phyloP scores from a whole-genome alignment of 768 basidiomycete species.

The Kwoniella europaea region DNA sequence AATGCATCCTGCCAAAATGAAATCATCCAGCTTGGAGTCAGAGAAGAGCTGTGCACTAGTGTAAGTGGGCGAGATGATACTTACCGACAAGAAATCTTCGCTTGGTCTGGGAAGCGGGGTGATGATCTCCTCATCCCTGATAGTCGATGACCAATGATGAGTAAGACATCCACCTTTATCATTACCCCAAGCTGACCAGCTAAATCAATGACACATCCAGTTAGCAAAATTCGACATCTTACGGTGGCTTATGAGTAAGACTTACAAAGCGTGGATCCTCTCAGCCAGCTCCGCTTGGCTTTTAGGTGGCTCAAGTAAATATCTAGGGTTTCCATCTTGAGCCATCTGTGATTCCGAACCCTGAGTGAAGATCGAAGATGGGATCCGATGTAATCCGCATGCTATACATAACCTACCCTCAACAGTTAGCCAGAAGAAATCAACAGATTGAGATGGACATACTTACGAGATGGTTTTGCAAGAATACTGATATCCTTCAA shows the following conservation, averaged over 20 bases:
- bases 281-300: slow-evolving; percentile 36
- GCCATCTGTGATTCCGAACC: not conserved
- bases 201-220: not conserved
- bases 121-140: slow-evolving; percentile 29
- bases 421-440: not conserved
- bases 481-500: slow-evolving; percentile 32
- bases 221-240: not conserved
- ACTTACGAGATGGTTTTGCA: slow-evolving; percentile 27
- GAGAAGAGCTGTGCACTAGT: not conserved
- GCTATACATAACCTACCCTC: slow-evolving; percentile 33
- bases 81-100: slow-evolving; percentile 30
- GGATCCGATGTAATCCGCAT: slow-evolving; percentile 38
- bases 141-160: slow-evolving; percentile 22
- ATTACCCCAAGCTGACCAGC: slow-evolving; percentile 42
- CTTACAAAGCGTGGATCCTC: slow-evolving; percentile 44
- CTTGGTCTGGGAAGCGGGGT: slow-evolving; percentile 35
- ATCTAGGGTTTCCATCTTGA: not conserved
- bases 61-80: not conserved
- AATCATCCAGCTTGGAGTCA: not conserved
- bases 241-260: not conserved
- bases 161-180: slow-evolving; percentile 29
- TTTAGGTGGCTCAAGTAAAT: slow-evolving; percentile 25
- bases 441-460: not conserved
- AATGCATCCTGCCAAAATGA: slow-evolving; percentile 8
- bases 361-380: slow-evolving; percentile 10